A percentile compares a stretch with the other conserved stretches of the same genome.
phyloP scores from a whole-genome alignment of 2,329 filamentous ascomycete genomes.

The Colletotrichum musae region DNA sequence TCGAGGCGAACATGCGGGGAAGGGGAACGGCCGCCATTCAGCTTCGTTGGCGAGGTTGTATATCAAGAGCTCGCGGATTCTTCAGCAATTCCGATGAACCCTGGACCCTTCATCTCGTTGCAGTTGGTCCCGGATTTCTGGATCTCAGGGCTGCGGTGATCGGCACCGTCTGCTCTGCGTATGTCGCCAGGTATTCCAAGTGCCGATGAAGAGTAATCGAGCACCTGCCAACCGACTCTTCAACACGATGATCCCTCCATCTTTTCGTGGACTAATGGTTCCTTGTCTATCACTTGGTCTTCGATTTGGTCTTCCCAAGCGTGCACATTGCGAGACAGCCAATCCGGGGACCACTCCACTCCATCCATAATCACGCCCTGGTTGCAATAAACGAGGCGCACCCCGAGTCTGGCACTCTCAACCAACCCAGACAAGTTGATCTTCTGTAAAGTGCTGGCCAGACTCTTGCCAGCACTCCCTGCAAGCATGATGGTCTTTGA shows the following conservation, averaged over 20 bases:
- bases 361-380: too few species aligned
- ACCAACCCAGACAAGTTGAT: too few species aligned
- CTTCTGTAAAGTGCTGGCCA: too few species aligned
- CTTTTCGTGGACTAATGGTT: too few species aligned
- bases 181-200: conserved; percentile 2
- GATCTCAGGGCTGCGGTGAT: conserved; percentile 33
- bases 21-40: conserved; percentile 7
- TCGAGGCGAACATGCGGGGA: conserved; percentile 36
- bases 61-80: conserved; percentile 27
- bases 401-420: too few species aligned
- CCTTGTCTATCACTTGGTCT: too few species aligned
- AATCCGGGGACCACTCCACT: too few species aligned
- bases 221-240: not conserved
- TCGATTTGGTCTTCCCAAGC: too few species aligned
- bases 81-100: conserved; percentile 32
- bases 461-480: too few species aligned
- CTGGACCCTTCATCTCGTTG: conserved; percentile 18
- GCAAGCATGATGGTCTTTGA: too few species aligned
- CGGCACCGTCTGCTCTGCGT: conserved; percentile 21
- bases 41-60: conserved; percentile 16
- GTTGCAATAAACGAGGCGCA: too few species aligned
- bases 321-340: too few species aligned
- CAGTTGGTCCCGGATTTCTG: conserved; percentile 33
- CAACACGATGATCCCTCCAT: not conserved
- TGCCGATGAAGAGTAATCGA: conserved; percentile 26